Base-by-base conservation (phyloP, 2,329 filamentous ascomycete species). In the Rhinocladiella mackenziei region DNA sequence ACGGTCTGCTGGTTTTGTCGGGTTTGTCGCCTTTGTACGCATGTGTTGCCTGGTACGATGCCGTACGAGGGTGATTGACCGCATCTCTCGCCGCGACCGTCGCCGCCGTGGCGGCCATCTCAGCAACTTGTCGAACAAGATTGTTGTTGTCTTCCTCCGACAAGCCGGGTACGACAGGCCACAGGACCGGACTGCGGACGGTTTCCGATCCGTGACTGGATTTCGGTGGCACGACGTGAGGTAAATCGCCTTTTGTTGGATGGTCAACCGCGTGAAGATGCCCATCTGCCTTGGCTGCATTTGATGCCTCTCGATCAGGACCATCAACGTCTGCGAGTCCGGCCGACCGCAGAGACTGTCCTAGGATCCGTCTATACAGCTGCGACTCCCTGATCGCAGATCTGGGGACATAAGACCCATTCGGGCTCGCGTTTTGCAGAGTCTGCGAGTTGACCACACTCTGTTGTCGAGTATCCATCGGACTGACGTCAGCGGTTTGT, bases 101-200 rank as follows among this genome's bases (percentile, higher is more conserved):
- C 1, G 88, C 89, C 13, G 89, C 89, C 0, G 89, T 92, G 5
- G 92, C 91, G 5, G 91, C 91, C 63, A 97, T 86, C 67, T 97
- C 92, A 3, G 89, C 87, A 11, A 97, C 87, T 59, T 94, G 87
- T 34, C 87, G 86, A 15, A 88, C 82, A 11, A 97, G 73, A 22
- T 77, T 77, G 56, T 83, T 81, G 62, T 89, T 95, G 55, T 95
- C 86, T 50, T 87, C 83, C 33, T 86, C 82, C 10, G 85, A 86
- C 15, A 96, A 75, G 3, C 86, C 85, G 1, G 83, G 78, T 19
- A 84, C 74, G 19, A 60, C 46, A 17, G 54, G 50, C 31, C 44
- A 38, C 17, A 52, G 37, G 34, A 44, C 73, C 68, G 56, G 78
- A 20, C 47, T 51, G 13, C 11, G 19, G 6, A 37, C n/a, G 63